Evolutionary conservation across 129 eudicot species (phyloP), one percentile per base, ranked within the genome.

Genomic region (Arctium lappa): DNA sequence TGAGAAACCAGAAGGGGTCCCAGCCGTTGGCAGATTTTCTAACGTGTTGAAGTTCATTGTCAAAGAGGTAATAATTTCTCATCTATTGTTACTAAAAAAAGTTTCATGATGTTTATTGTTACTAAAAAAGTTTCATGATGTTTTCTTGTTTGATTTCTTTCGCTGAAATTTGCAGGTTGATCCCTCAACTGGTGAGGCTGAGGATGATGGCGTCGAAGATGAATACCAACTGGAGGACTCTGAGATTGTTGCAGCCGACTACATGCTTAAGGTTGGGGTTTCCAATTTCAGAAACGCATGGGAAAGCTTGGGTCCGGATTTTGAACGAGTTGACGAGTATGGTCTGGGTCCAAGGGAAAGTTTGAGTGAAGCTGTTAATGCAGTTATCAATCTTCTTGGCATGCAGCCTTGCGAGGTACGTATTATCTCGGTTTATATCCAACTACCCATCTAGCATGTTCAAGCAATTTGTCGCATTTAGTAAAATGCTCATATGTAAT

Each of bases 391-490:
- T 46, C 98, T 95, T 86, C 97, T 95, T 77, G 99, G 99, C 88
- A 83, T 95, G 92, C 99, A 95, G 78, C 99, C 99, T 73, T 95
- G 99, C 37, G 99, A 95, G 97, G 99, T 90, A 74, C 81, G 86
- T 56, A 3, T 42, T 56, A 1, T 34, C 29, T 68, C n/a, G 6
- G 1, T 53, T 5, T 56, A 56, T 56, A 56, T 56, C 63, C 63
- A 50, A 50, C n/a, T 50, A 50, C 18, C 18, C 66, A 56, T 56
- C 66, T 16, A 15, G 66, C 66, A 16, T 56, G 6, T n/a, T 18
- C 65, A 53, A 53, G 65, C 65, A 53, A 53, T 2, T 53, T 53
- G 63, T 53, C 6, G 63, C 18, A 53, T 53, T 12, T 53, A 53
- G 63, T 53, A 53, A 53, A 53, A 53, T 13, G 46, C 7, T 40